phyloP scores from a whole-genome alignment of 2,329 filamentous ascomycete genomes.

The Cordyceps pruinosa region DNA sequence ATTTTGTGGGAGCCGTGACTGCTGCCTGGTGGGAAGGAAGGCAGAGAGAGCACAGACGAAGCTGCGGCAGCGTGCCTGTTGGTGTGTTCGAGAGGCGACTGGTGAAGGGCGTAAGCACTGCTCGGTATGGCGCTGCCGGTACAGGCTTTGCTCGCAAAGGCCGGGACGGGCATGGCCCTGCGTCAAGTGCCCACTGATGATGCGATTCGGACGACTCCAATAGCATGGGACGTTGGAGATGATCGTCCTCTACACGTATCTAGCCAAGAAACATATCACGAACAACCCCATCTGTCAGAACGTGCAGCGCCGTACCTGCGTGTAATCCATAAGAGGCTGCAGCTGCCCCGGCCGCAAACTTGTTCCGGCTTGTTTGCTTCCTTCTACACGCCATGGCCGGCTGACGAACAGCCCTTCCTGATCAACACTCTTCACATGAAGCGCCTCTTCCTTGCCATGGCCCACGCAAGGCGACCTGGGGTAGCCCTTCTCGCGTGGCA shows the following conservation, averaged over 20 bases:
- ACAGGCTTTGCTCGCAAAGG: background rate
- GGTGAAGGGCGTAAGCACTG: constrained; percentile 9
- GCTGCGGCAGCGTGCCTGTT: background rate
- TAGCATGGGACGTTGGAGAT: background rate
- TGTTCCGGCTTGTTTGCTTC: background rate
- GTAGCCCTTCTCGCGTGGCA: background rate
- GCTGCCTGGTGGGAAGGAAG: background rate
- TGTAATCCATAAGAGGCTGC: background rate
- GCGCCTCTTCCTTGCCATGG: no score
- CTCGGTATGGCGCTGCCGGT: background rate
- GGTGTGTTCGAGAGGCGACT: no score
- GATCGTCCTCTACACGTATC: no score
- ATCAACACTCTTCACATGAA: background rate
- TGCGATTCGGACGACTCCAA: background rate
- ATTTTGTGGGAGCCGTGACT: background rate
- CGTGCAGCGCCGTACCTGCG: no score
- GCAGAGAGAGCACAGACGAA: background rate
- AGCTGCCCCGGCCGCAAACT: background rate
- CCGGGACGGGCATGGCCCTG: no score
- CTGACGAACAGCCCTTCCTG: background rate
- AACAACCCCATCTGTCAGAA: no score
- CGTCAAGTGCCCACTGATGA: no score
- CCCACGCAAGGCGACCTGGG: background rate
- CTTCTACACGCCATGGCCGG: background rate
- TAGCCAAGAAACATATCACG: no score